Evolutionary conservation across 208 protist species (phyloP), one percentile per base, ranked within the genome.

Genomic region (Spongospora subterranea): DNA sequence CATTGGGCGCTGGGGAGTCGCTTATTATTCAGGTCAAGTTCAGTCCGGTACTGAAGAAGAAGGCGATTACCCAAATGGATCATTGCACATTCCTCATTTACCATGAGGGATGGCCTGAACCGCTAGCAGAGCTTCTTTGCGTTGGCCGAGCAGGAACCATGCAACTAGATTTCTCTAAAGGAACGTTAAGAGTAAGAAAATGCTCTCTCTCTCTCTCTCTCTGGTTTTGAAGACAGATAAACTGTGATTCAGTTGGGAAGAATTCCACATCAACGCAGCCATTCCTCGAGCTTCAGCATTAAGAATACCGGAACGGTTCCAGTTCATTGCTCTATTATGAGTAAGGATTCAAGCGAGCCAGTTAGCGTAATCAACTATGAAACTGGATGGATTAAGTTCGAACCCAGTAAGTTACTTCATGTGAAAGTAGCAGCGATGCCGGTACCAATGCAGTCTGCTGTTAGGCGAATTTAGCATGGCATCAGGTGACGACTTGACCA

Each of bases 111-210:
- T 82, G 71, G 71, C 71, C 71, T 20, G 71, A 82, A n/a, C 71
- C 71, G n/a, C n/a, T 82, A n/a, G 71, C 71, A 43, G 35, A 82
- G n/a, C n/a, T 82, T 6, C n/a, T 82, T 20, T 82, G 71, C n/a
- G 71, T 82, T 82, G 71, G 71, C 6, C 6, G 40, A 82, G 6
- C 71, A 35, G 71, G 71, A 13, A 35, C 17, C 6, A 82, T 82
- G 71, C n/a, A 82, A 35, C 71, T 82, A 45, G 71, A 82, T 6
- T 82, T 82, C n/a, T 82, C 71, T 6, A 82, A 82, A 82, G 71
- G 71, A 43, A 35, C 71, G 35, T n/a, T 82, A 6, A 82, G 35
- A n/a, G 71, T 82, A 39, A 6, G 6, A n/a, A 35, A 82, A 6
- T 40, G 40, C 71, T n/a, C n/a, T n/a, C n/a, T n/a, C n/a, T n/a